These are phyloP conservation scores for Ambrosiella beaveri DNA, from an alignment of 2,329 filamentous ascomycete genomes.

Conservation along the genomic window DNA sequence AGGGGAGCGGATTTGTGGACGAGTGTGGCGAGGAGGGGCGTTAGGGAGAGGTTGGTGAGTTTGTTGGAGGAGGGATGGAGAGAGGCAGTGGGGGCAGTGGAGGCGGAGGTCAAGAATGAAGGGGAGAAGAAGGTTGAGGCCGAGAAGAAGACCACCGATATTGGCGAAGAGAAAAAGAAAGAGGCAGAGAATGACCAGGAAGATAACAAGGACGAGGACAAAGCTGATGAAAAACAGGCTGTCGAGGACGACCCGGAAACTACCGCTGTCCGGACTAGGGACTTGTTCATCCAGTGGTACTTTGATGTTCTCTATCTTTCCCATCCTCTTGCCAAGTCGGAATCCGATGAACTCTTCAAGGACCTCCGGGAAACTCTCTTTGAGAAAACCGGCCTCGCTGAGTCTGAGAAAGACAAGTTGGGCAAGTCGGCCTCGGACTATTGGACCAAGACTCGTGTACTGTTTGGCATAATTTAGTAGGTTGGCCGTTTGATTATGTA, in stretches of 20 bases:
- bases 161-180: background rate
- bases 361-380: constrained; percentile 30
- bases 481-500: background rate
- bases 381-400: constrained; percentile 29
- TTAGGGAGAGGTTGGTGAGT: constrained; percentile 42
- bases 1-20: constrained; percentile 72
- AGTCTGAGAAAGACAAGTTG: constrained; percentile 22
- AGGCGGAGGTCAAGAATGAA: constrained; percentile 9
- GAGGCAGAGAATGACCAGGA: background rate
- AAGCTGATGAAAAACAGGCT: background rate
- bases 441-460: constrained; percentile 63
- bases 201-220: background rate
- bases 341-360: constrained; percentile 21
- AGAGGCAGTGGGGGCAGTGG: constrained; percentile 21
- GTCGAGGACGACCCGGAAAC: background rate
- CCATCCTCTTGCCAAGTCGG: constrained; percentile 24
- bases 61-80: constrained; percentile 34
- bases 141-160: constrained; percentile 12
- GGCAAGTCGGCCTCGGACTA: constrained; percentile 53
- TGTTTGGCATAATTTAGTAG: constrained; percentile 57
- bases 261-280: constrained; percentile 15
- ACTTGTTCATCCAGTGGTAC: constrained; percentile 41
- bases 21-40: constrained; percentile 38
- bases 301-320: constrained; percentile 40
- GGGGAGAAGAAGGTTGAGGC: constrained; percentile 7